A percentile compares a stretch with the other conserved stretches of the same genome.
phyloP scores from a whole-genome alignment of 2,329 filamentous ascomycete genomes.

The Fusarium sp. region DNA sequence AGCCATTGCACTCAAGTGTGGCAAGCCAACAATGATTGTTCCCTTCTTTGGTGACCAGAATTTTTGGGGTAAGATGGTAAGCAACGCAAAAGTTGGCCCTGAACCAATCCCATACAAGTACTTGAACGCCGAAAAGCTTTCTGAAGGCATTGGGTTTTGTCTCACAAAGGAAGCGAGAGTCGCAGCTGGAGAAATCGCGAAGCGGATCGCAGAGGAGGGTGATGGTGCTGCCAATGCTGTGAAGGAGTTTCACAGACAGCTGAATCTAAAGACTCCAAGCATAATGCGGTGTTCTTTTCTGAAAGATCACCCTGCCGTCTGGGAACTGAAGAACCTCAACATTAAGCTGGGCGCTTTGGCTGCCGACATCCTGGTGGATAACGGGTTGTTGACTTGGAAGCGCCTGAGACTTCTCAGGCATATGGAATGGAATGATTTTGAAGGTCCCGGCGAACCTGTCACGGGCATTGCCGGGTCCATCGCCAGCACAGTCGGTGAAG shows the following conservation, averaged over 20 bases:
- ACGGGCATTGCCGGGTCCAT: constrained; percentile 75
- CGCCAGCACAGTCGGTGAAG: constrained; percentile 68
- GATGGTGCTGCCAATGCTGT: constrained; percentile 80
- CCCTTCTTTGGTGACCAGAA: constrained; percentile 85
- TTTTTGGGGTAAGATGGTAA: constrained; percentile 82
- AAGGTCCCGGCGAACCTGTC: constrained; percentile 79
- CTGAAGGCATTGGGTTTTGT: constrained; percentile 78
- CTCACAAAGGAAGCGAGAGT: constrained; percentile 70
- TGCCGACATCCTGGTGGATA: constrained; percentile 73
- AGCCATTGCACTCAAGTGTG: constrained; percentile 79
- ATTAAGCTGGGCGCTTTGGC: constrained; percentile 73
- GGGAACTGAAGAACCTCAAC: constrained; percentile 72
- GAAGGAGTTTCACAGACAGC: constrained; percentile 72
- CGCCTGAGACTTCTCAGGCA: constrained; percentile 74
- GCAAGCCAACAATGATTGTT: constrained; percentile 79
- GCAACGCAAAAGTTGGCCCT: constrained; percentile 73
- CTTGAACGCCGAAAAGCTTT: constrained; percentile 72
- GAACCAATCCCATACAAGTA: constrained; percentile 77
- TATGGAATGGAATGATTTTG: constrained; percentile 82
- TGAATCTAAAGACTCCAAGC: constrained; percentile 64
- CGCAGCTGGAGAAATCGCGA: constrained; percentile 71
- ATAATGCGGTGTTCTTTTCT: constrained; percentile 77
- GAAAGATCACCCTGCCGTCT: constrained; percentile 72
- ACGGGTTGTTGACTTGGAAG: constrained; percentile 72
- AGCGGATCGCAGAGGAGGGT: constrained; percentile 71